Conservation (phyloP, 306 rosid genomes). For the Pueraria montana region DNA sequence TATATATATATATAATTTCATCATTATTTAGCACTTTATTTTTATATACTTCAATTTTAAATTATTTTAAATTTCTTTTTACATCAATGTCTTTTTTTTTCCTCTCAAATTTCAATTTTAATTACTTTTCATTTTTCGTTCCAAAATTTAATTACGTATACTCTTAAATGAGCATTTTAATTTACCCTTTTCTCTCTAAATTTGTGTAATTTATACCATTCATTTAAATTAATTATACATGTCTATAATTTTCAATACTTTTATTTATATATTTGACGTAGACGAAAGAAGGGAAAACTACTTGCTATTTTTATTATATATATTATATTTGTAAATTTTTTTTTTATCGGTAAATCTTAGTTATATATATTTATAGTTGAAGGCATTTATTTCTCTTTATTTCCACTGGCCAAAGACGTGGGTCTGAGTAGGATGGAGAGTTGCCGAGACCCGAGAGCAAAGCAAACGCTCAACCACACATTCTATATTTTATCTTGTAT, state of each 20-base stretch:
- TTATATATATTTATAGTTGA: not conserved
- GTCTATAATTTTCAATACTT: no score
- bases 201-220: not conserved
- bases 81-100: not conserved
- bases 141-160: not conserved
- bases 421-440: slow-evolving; percentile 25
- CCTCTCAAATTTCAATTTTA: not conserved
- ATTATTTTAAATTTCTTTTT: not conserved
- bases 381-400: not conserved
- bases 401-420: not conserved
- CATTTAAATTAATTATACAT: not conserved
- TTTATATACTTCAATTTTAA: not conserved
- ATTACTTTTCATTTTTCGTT: not conserved
- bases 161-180: not conserved
- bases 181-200: not conserved
- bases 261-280: not conserved
- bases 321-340: no score
- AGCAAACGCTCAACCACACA: not conserved
- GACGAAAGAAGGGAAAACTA: not conserved
- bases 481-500: not conserved
- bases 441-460: no score
- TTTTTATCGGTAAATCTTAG: no score
- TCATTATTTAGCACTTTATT: not conserved
- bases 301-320: not conserved
- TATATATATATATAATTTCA: no score